Conservation (phyloP, 495 filamentous ascomycete genomes). For the Penicillium malachiteum region DNA sequence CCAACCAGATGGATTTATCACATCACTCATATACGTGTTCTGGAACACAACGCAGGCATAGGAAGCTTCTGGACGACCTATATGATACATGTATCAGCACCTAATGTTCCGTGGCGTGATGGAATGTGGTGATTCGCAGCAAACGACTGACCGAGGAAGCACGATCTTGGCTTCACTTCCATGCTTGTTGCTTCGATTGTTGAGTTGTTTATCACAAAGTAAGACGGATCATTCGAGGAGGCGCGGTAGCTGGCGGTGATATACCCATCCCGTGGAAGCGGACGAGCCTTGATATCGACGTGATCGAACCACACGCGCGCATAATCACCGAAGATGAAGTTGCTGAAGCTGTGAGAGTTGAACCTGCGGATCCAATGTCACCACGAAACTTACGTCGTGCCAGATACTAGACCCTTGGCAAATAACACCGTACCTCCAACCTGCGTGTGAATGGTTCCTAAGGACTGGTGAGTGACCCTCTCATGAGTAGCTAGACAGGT, state of each 20-base stretch:
- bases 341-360: not conserved
- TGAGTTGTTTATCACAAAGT: conserved; percentile 60
- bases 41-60: conserved; percentile 60
- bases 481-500: not conserved
- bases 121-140: too few relatives aligned
- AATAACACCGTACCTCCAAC: not conserved
- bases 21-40: conserved; percentile 43
- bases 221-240: conserved; percentile 42
- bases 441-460: not conserved
- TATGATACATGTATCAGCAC: conserved; percentile 27
- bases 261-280: not conserved
- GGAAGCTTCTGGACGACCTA: conserved; percentile 59
- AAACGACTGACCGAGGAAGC: not conserved
- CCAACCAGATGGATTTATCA: conserved; percentile 60
- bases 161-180: not conserved
- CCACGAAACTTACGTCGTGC: not conserved
- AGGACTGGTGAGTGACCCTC: not conserved
- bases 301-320: not conserved
- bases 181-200: conserved; percentile 5
- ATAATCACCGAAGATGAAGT: not conserved
- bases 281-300: not conserved
- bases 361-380: not conserved
- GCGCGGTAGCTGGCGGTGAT: conserved; percentile 25
- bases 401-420: not conserved
- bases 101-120: not conserved